A percentile compares a stretch with the other conserved stretches of the same genome.
These are phyloP conservation scores for Microsporum audouinii DNA, from an alignment of 2,329 filamentous ascomycete genomes.

Conservation along the genomic window DNA sequence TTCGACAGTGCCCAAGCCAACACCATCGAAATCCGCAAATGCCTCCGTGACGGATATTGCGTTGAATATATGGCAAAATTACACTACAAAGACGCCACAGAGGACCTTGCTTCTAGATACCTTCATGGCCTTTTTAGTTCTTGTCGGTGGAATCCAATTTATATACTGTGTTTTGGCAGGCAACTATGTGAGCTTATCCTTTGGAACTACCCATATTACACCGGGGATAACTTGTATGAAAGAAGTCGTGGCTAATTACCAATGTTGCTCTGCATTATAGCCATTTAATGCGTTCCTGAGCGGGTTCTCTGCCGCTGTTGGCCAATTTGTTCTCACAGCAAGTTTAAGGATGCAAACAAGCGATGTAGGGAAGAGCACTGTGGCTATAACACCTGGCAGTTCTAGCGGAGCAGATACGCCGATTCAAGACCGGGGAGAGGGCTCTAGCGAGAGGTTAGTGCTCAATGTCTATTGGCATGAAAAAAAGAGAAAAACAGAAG, in stretches of 20 bases:
- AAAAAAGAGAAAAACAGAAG: neutral
- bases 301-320: constrained; percentile 86
- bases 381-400: constrained; percentile 15
- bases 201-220: constrained; percentile 5
- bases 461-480: neutral
- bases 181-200: constrained; percentile 65
- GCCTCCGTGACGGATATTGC: constrained; percentile 47
- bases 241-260: neutral
- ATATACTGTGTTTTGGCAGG: constrained; percentile 82
- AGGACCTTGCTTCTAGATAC: constrained; percentile 82
- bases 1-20: constrained; percentile 21
- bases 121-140: constrained; percentile 78
- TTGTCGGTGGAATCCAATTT: constrained; percentile 84
- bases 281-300: constrained; percentile 98
- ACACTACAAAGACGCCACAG: constrained; percentile 71
- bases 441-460: constrained; percentile 33
- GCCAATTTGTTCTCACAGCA: constrained; percentile 93
- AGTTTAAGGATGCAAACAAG: constrained; percentile 86
- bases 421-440: constrained; percentile 10
- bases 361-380: constrained; percentile 49
- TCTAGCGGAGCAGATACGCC: constrained; percentile 16
- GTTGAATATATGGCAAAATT: constrained; percentile 62
- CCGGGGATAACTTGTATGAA: neutral
- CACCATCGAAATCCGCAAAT: constrained; percentile 27
- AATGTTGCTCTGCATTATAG: constrained; percentile 38